Evolutionary conservation across 768 basidiomycete genomes (phyloP), one percentile per base, ranked within the genome.

Genomic region (Scleroderma citrinum): DNA sequence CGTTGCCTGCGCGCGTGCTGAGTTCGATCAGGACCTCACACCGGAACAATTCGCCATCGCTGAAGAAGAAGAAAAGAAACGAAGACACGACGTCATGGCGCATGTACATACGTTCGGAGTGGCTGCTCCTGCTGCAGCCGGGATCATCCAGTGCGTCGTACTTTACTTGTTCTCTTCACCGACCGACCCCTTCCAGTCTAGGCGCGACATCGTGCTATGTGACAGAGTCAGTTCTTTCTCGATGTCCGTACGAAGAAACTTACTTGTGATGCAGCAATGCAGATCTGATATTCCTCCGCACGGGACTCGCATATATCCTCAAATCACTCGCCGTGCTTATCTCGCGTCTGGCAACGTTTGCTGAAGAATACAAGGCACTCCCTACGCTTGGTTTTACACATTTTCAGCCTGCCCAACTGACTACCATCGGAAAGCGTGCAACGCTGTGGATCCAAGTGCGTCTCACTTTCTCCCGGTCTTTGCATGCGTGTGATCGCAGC

Each of bases 171-270:
- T 52, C 46, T 44, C 32, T 19, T 48, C 52, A 38, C 57, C 6
- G 64, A 50, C 31, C 43, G 48, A 34, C 24, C 46, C 48, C 13
- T 38, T 49, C 40, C 49, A 91, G 92, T 65, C 71, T 98, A 37
- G 95, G 95, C 38, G 95, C 95, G 24, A 99, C 96, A 8, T 98
- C 95, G 2, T 99, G 96, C 71, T 99, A 94, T 71, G 96, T 98
- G 47, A 98, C 96, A 24, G 96, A 99, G 93, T 95, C 54, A 56
- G 83, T 74, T 45, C 41, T 7, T 49, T 19, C 20, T 40, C 41
- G 51, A 29, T 20, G 19, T 43, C 24, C 20, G 47, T 66, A 8
- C 26, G 46, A 61, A 46, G 21, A 23, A 31, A 20, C 24, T 24
- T 47, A 14, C 11, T 3, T 24, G 23, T 12, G 54, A 17, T 42